Percentiles rank a stretch among this genome's conserved stretches.
phyloP scores from a whole-genome alignment of 768 basidiomycete genomes.

The Collybia sp. region DNA sequence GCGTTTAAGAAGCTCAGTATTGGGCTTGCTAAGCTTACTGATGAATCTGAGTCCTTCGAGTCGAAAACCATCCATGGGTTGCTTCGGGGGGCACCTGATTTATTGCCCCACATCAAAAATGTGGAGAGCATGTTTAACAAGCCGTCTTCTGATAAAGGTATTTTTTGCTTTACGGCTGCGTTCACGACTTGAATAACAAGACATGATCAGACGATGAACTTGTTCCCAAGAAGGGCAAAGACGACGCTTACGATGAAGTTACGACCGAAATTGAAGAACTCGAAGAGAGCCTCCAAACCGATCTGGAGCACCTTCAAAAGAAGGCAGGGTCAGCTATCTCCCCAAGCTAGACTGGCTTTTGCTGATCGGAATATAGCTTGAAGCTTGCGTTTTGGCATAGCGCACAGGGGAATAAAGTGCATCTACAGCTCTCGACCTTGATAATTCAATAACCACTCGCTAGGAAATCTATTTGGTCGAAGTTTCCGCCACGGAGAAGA shows the following conservation, averaged over 20 bases:
- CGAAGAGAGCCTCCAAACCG: constrained; percentile 67
- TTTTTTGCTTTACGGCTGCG: background rate
- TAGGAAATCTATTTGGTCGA: constrained; percentile 92
- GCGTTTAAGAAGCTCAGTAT: constrained; percentile 71
- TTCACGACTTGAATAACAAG: background rate
- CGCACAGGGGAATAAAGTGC: constrained; percentile 75
- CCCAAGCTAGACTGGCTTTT: too few relatives aligned
- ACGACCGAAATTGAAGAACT: constrained; percentile 64
- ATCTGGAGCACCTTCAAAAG: constrained; percentile 62
- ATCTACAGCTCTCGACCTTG: background rate
- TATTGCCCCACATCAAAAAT: constrained; percentile 64
- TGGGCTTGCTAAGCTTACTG: constrained; percentile 58
- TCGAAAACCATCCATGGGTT: constrained; percentile 74
- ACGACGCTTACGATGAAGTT: constrained; percentile 79
- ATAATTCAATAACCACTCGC: background rate
- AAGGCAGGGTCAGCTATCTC: constrained; percentile 50
- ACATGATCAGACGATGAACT: constrained; percentile 61
- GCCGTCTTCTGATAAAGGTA: constrained; percentile 56
- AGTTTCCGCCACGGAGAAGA: constrained; percentile 51
- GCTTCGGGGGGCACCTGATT: constrained; percentile 77
- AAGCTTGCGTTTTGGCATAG: constrained; percentile 45
- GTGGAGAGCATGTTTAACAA: constrained; percentile 68
- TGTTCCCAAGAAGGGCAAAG: constrained; percentile 79
- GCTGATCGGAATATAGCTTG: background rate
- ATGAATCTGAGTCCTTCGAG: constrained; percentile 67